Percentiles rank a stretch among this genome's conserved stretches.
Conservation (phyloP, 2,329 filamentous ascomycete genomes). For the Davidsoniella virescens region DNA sequence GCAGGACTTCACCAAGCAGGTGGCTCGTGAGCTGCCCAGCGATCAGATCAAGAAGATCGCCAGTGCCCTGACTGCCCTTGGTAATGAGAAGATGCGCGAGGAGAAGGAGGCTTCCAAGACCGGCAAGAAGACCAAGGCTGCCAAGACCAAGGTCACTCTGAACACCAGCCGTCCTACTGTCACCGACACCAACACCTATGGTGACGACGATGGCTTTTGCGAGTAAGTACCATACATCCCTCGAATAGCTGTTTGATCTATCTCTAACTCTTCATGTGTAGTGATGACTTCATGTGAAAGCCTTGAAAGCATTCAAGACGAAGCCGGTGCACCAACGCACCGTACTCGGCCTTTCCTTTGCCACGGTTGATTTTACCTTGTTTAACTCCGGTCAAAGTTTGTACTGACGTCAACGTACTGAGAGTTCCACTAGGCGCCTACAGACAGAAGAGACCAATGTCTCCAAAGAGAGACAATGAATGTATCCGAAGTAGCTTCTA, state of each 20-base stretch:
- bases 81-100: slow-evolving; percentile 98
- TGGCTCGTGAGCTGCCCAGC: slow-evolving; percentile 74
- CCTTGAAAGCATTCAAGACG: neutral
- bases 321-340: slow-evolving; percentile 1
- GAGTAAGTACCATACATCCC: slow-evolving; percentile 44
- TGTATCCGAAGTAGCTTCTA: no score
- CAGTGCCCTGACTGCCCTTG: slow-evolving; percentile 69
- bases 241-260: neutral
- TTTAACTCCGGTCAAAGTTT: no score
- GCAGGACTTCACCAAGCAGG: slow-evolving; percentile 76
- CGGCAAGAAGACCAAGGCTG: slow-evolving; percentile 91
- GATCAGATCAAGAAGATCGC: slow-evolving; percentile 95
- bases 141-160: slow-evolving; percentile 82
- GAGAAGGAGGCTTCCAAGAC: slow-evolving; percentile 90
- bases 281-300: slow-evolving; percentile 15
- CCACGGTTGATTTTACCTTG: neutral
- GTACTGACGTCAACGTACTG: no score
- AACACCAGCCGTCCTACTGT: slow-evolving; percentile 45
- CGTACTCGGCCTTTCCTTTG: neutral
- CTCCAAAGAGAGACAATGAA: no score
- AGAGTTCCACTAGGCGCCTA: no score
- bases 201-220: slow-evolving; percentile 52
- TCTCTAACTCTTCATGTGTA: slow-evolving; percentile 5
- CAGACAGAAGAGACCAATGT: no score
- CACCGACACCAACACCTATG: slow-evolving; percentile 59